Evolutionary conservation across 352 stramenopile genomes (phyloP).

Genomic region (Pythium periplocum): DNA sequence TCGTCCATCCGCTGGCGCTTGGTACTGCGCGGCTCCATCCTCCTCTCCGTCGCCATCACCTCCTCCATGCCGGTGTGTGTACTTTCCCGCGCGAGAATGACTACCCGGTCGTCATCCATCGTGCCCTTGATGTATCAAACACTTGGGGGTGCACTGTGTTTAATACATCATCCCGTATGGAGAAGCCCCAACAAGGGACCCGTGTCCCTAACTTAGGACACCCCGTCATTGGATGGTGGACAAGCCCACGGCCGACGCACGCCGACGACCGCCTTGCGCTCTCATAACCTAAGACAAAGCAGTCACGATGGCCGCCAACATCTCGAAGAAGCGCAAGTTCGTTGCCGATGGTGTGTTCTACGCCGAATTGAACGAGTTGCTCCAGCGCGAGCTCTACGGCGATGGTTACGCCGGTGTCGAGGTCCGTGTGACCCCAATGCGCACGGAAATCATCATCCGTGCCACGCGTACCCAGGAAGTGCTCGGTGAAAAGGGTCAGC

Average conservation of each 20-base stretch:
- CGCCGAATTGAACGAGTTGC: slow-evolving; percentile 99
- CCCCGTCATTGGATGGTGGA: too few species aligned
- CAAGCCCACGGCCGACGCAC: too few species aligned
- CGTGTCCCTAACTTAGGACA: too few species aligned
- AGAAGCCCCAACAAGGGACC: too few species aligned
- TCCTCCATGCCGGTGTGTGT: not conserved
- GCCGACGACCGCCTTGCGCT: too few species aligned
- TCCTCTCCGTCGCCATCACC: not conserved
- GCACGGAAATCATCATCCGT: slow-evolving; percentile 99
- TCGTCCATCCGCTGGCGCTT: slow-evolving; percentile 53
- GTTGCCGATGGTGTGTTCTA: slow-evolving; percentile 99
- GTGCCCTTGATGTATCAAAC: too few species aligned
- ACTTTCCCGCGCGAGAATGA: not conserved
- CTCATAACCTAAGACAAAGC: slow-evolving; percentile 12
- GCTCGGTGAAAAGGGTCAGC: slow-evolving; percentile 98
- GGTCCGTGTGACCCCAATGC: slow-evolving; percentile 97
- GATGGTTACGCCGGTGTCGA: slow-evolving; percentile 99
- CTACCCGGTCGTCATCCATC: slow-evolving; percentile 8
- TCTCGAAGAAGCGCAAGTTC: slow-evolving; percentile 99
- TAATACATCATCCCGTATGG: too few species aligned
- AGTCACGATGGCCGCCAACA: slow-evolving; percentile 84
- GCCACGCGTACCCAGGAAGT: slow-evolving; percentile 99
- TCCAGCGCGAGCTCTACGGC: slow-evolving; percentile 96
- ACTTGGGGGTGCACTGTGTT: too few species aligned
- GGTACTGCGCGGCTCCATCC: slow-evolving; percentile 7